Base-by-base conservation (phyloP, 371 early-diverging fungal species). In the Mucor velutinosus region DNA sequence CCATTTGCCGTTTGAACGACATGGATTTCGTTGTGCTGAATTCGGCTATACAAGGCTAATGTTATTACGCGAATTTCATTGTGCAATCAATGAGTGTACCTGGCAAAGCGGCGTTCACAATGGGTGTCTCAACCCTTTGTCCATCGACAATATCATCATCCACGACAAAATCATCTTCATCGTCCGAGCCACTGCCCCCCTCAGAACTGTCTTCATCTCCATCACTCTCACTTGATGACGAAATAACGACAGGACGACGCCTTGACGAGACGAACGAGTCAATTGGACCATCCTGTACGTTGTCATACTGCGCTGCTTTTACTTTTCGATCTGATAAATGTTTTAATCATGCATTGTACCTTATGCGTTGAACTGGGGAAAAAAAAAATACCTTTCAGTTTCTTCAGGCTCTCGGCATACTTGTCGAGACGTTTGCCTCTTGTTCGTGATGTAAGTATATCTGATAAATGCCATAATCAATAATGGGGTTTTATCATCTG, bases 91-190 rank as follows among this genome's bases (percentile, higher is more conserved):
- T 25, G 7, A 47, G 17, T 8, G 23, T 65, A 59, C 73, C 62
- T 62, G 68, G 65, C 21, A 72, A 41, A 19, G 65, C 55, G n/a
- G 47, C 19, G 4, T 10, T 47, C 1, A 47, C 21, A 7, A 8
- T 7, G 6, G n/a, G 23, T 62, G 32, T 69, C 21, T 37, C 55
- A 33, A 47, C 47, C 11, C 2, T 47, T 47, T 21, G n/a, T 0
- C 73, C 73, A 37, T 73, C 73, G 45, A 73, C 65, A 5, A 62
- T 62, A 63, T 73, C 73, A 47, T 73, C 73, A 35, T 73, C 73
- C 4, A 73, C 73, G 1, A 73, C 56, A 59, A 73, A 73, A 3
- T 41, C 58, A 8, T 70, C 58, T 11, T 66, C 59, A 8, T 65
- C 68, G 6, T 58, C 60, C 1, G 25, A 47, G n/a, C n/a, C n/a